These are phyloP conservation scores for Naganishia onofrii DNA, from an alignment of 768 basidiomycete genomes.

Conservation along the genomic window DNA sequence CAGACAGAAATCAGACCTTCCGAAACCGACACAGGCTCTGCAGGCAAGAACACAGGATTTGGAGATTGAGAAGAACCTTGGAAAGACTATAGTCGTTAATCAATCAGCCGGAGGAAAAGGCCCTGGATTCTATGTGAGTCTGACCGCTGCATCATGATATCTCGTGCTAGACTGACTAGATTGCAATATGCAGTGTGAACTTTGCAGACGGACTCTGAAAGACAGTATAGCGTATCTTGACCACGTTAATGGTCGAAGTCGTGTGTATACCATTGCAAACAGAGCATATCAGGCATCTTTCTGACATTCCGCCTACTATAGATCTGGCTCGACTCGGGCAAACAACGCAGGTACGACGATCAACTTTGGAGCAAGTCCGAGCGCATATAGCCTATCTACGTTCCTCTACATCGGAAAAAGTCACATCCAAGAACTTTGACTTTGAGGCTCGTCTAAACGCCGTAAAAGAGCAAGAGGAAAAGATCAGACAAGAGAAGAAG, in stretches of 20 bases:
- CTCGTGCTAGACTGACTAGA: not conserved
- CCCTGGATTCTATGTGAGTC: constrained; percentile 70
- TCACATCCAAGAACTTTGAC: constrained; percentile 85
- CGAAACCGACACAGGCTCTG: constrained; percentile 91
- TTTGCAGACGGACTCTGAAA: constrained; percentile 86
- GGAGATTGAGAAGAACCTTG: constrained; percentile 90
- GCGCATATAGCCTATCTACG: constrained; percentile 81
- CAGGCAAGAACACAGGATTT: constrained; percentile 78
- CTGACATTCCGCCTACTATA: constrained; percentile 49
- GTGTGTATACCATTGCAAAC: constrained; percentile 58
- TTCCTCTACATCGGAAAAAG: constrained; percentile 78
- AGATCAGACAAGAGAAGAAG: constrained; percentile 57
- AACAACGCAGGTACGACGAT: constrained; percentile 83
- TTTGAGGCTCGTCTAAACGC: constrained; percentile 85
- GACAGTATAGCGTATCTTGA: constrained; percentile 92
- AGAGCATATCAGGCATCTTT: not conserved
- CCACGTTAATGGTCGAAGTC: constrained; percentile 89
- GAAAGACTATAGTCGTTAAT: constrained; percentile 90
- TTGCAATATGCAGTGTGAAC: constrained; percentile 64
- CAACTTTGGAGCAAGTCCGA: constrained; percentile 88
- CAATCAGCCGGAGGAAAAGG: constrained; percentile 60
- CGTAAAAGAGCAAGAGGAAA: constrained; percentile 69
- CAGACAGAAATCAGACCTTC: constrained; percentile 54
- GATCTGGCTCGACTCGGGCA: constrained; percentile 94
- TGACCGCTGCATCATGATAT: not conserved